Percentiles rank a stretch among this genome's conserved stretches.
Conservation (phyloP, 441 rosid species). For the Aleurites moluccanus region DNA sequence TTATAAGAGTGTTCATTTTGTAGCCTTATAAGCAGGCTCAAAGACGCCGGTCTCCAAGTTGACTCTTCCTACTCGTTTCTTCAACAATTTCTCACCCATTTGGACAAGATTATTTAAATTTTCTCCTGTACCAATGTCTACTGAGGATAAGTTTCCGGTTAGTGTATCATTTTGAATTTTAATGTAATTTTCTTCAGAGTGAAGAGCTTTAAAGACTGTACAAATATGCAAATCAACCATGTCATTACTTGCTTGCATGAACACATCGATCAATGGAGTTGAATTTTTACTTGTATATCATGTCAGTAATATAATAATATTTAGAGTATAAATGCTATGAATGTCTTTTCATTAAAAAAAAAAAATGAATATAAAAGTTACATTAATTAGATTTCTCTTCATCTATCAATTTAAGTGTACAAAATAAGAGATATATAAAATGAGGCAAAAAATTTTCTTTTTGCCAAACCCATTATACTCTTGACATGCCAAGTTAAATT, state of each 20-base stretch:
- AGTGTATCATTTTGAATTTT: constrained; percentile 47
- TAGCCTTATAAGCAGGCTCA: constrained; percentile 32
- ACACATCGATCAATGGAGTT: constrained; percentile 54
- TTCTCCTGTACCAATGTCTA: constrained; percentile 48
- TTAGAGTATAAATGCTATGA: no score
- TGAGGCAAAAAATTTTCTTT: no score
- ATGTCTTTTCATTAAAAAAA: no score
- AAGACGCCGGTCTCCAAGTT: constrained; percentile 45
- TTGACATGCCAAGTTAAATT: no score
- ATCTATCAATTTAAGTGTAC: no score
- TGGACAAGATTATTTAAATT: constrained; percentile 47
- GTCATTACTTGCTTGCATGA: constrained; percentile 56
- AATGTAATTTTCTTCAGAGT: constrained; percentile 46
- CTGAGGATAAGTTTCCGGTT: constrained; percentile 46
- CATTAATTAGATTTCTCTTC: no score
- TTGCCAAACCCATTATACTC: no score
- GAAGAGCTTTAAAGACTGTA: constrained; percentile 51
- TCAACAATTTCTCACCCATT: constrained; percentile 49
- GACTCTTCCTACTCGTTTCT: constrained; percentile 46
- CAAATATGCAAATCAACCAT: constrained; percentile 61
- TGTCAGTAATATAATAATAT: no score
- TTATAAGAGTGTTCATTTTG: constrained; percentile 44
- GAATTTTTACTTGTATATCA: constrained; percentile 34
- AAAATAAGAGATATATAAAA: no score
- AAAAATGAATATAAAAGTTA: no score